Percentiles rank a stretch among this genome's conserved stretches.
Conservation (phyloP, 2,329 filamentous ascomycete species). For the Fusarium brachygibbosum region DNA sequence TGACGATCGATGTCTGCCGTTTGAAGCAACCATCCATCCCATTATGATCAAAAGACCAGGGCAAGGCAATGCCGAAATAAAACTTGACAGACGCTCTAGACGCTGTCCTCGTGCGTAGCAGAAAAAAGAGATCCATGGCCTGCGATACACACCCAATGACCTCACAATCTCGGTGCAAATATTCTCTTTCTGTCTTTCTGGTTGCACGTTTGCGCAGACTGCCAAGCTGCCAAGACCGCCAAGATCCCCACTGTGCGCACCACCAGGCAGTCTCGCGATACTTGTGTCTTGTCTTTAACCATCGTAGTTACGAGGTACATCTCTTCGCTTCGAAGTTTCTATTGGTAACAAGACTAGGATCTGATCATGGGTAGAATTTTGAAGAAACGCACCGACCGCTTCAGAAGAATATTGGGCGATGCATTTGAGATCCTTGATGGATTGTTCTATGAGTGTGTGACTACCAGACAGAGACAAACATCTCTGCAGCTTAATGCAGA, state of each 20-base stretch:
- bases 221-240: conserved; percentile 44
- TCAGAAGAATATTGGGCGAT: background rate
- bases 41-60: conserved; percentile 22
- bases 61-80: conserved; percentile 25
- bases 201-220: conserved; percentile 28
- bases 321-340: background rate
- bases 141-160: conserved; percentile 44
- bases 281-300: background rate
- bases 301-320: conserved; percentile 21
- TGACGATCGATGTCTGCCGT: conserved; percentile 25
- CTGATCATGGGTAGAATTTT: conserved; percentile 21
- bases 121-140: conserved; percentile 14
- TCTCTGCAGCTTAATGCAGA: background rate
- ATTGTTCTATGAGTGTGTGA: background rate
- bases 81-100: conserved; percentile 21
- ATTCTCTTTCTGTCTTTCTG: conserved; percentile 23
- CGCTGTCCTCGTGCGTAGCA: conserved; percentile 13
- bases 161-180: conserved; percentile 38
- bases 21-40: conserved; percentile 19
- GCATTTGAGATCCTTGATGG: background rate
- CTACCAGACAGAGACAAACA: background rate
- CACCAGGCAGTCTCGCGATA: conserved; percentile 38
- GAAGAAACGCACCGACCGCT: conserved; percentile 7
- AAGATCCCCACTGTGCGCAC: conserved; percentile 45
- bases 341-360: conserved; percentile 29